Evolutionary conservation across 345 rosid genomes (phyloP), one percentile per base, ranked within the genome.

Genomic region (Excoecaria cochinchinensis): DNA sequence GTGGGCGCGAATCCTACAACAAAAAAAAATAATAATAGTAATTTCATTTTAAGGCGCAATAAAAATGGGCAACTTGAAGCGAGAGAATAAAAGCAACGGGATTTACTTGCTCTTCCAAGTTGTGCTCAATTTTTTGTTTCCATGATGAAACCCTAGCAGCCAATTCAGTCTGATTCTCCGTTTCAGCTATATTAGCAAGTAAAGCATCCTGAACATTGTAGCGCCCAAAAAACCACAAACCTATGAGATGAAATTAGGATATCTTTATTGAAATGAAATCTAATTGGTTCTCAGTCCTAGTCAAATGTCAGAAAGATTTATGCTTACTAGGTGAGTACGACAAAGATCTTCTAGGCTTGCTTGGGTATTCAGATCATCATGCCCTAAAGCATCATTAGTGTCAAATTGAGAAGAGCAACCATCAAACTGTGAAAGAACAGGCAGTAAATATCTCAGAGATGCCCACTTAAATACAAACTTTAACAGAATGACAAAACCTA

Each of bases 271-370:
- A 36, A 42, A 13, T 19, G 12, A 24, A 21, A 71, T 52, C 21
- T 9, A 13, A 40, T 10, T 8, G 22, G 48, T 25, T 22, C n/a
- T 21, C 7, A 58, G 10, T 40, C 24, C 63, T 39, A 31, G 55
- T 4, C 3, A 71, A 69, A 55, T 38, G 24, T 22, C 8, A 64
- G 61, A 48, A 21, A 74, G 56, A 44, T 19, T 4, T 51, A 68
- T 73, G 71, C 88, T 88, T 87, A 95, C 99, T 55, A 95, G 88
- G 84, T 95, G 99, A 76, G 93, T 91, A 59, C 91, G 97, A 77
- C 98, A 95, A 63, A 95, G 97, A 85, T 93, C 98, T 87, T 91
- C 98, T 72, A 95, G 84, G 86, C 86, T 95, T 80, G 87, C 85
- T 82, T 85, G 90, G 79, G 89, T 86, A 56, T 74, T 75, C 62